These are phyloP conservation scores for Cladosporium colombiae DNA, from an alignment of 2,329 filamentous ascomycete genomes.

Conservation along the genomic window DNA sequence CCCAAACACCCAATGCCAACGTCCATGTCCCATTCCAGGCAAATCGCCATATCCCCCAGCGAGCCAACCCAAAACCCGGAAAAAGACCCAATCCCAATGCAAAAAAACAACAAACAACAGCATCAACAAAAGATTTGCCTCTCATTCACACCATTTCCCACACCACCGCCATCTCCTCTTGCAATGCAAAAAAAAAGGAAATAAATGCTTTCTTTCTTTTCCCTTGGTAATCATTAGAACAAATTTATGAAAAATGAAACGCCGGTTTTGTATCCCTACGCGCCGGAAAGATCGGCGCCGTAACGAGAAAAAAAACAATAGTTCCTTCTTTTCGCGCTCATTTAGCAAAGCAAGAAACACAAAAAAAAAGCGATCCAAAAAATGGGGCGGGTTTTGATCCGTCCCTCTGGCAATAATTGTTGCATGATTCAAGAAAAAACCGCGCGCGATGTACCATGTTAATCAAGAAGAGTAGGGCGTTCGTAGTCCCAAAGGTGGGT, in stretches of 20 bases:
- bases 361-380: background rate
- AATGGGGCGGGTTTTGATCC: background rate
- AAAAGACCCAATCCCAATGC: slow-evolving; percentile 1
- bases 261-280: background rate
- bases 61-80: background rate
- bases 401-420: background rate
- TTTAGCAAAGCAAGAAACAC: background rate
- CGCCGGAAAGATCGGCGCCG: background rate
- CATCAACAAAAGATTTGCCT: background rate
- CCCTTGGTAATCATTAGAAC: background rate
- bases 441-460: background rate
- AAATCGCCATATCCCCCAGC: background rate
- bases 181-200: slow-evolving; percentile 5
- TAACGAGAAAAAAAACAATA: background rate
- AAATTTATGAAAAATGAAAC: background rate
- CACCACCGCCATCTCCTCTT: background rate
- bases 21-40: background rate
- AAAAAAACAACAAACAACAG: background rate
- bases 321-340: background rate
- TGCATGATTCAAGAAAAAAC: background rate
- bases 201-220: background rate
- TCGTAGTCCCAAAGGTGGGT: background rate
- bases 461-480: background rate
- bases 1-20: background rate
- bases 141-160: background rate